A percentile compares a stretch with the other conserved stretches of the same genome.
Evolutionary conservation across 352 stramenopile genomes (phyloP).

Genomic region (Pythium scleroteichum): DNA sequence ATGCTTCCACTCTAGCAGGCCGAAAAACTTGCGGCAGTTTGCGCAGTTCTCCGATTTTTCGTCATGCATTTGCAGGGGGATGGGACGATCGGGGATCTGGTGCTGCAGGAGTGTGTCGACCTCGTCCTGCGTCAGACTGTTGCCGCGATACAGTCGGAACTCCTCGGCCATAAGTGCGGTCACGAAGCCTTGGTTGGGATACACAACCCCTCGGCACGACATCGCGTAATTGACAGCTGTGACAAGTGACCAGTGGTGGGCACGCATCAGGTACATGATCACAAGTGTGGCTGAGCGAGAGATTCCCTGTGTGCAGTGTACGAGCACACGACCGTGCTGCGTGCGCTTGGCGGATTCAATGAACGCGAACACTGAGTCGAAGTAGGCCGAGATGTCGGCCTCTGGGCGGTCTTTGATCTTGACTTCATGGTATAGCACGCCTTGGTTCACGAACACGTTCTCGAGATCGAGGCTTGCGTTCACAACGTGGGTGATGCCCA

Average conservation of each 20-base stretch:
- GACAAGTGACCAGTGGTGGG: conserved; percentile 81
- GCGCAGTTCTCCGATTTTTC: conserved; percentile 71
- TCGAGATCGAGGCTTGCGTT: conserved; percentile 80
- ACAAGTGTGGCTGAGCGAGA: conserved; percentile 80
- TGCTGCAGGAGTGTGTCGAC: conserved; percentile 75
- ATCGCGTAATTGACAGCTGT: conserved; percentile 82
- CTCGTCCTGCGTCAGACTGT: conserved; percentile 68
- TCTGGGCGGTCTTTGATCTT: conserved; percentile 82
- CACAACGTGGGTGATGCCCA: conserved; percentile 85
- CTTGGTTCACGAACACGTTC: conserved; percentile 71
- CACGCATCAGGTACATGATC: conserved; percentile 88
- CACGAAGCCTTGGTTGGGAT: conserved; percentile 83
- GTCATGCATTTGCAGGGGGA: conserved; percentile 62
- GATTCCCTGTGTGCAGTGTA: conserved; percentile 87
- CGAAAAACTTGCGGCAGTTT: conserved; percentile 74
- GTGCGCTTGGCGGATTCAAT: conserved; percentile 79
- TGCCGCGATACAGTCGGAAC: conserved; percentile 75
- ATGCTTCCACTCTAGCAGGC: conserved; percentile 83
- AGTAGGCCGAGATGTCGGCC: conserved; percentile 68
- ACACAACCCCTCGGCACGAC: conserved; percentile 74
- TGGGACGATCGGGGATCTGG: conserved; percentile 68
- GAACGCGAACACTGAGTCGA: conserved; percentile 69
- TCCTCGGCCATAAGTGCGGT: conserved; percentile 76
- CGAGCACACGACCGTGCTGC: conserved; percentile 74
- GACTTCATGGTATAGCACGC: conserved; percentile 73